A percentile compares a stretch with the other conserved stretches of the same genome.
Conservation (phyloP, 441 rosid species). For the Biscutella laevigata region DNA sequence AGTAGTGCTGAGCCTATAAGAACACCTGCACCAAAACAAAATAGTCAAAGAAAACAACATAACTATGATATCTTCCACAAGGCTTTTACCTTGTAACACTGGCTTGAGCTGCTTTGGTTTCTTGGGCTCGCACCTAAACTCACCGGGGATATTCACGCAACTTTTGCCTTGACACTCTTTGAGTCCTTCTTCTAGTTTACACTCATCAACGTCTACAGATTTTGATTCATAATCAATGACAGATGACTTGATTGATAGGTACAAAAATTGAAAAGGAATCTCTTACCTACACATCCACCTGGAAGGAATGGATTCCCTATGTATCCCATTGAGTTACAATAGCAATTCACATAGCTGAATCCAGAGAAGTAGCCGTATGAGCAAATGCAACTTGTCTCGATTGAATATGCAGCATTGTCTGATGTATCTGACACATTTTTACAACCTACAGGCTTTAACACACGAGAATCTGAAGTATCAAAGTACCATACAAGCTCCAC, state of each 20-base stretch:
- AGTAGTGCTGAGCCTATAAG: conserved; percentile 16
- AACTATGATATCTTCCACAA: neutral
- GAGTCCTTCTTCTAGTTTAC: conserved; percentile 5
- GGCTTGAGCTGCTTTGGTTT: conserved; percentile 10
- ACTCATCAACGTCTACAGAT: conserved; percentile 15
- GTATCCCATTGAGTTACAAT: conserved; percentile 25
- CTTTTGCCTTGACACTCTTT: neutral
- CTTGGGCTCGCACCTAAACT: neutral
- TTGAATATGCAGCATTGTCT: neutral
- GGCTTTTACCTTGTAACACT: conserved; percentile 7
- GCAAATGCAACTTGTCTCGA: neutral
- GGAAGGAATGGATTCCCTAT: conserved; percentile 36
- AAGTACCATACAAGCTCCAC: conserved; percentile 25
- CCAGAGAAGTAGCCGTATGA: conserved; percentile 21
- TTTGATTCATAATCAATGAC: neutral
- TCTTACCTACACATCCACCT: conserved; percentile 37
- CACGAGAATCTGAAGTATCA: conserved; percentile 13
- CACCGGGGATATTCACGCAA: conserved; percentile 8
- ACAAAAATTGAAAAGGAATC: neutral
- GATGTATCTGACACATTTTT: conserved; percentile 7
- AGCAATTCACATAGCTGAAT: conserved; percentile 21
- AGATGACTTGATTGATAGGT: neutral
- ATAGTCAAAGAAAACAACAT: neutral
- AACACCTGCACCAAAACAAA: conserved; percentile 7
- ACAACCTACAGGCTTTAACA: conserved; percentile 2